Evolutionary conservation across 75 land plant genomes (phyloP), one percentile per base, ranked within the genome.

Genomic region (Picea glauca): DNA sequence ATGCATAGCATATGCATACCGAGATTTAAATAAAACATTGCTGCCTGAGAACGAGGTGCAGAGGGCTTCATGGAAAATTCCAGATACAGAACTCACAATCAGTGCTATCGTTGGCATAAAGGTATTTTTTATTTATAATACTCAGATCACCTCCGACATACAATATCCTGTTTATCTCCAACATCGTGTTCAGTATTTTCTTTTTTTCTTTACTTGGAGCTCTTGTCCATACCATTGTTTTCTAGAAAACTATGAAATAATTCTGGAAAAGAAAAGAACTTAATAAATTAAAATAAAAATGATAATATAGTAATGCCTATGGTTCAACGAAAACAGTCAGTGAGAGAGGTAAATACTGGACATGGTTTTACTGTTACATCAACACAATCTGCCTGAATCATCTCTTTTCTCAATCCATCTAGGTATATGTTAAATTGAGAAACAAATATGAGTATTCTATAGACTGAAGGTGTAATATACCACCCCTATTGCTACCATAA

Each of bases 91-190:
- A 50, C 79, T 84, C 30, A 58, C 83, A 56, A 56, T 84, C 60
- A 38, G 81, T 82, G 78, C 73, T 13, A 67, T 84, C 26, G 75
- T 83, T 6, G 83, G 85, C 17, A 84, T 84, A 46, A 84, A 84
- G 84, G 82, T 66, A 66, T 66, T 66, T 35, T 14, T 65, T 3
- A 65, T 13, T 62, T 62, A 7, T 23, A 13, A 65, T 32, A 13
- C 4, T 66, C 13, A 33, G 18, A 13, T 65, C 33, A 0, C 33
- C 15, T 66, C 43, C 4, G 70, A 66, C 18, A 66, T 66, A 32
- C 40, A 14, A 18, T 14, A 66, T 18, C 20, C 17, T 1, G 65
- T 1, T 23, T 35, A 32, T 66, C 70, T 32, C 15, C 7, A 35
- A 66, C 20, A 31, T 32, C 6, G 30, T 15, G 5, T 66, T 33